Base-by-base conservation (phyloP, 2,329 filamentous ascomycete species). In the Leptosphaerulina australis region DNA sequence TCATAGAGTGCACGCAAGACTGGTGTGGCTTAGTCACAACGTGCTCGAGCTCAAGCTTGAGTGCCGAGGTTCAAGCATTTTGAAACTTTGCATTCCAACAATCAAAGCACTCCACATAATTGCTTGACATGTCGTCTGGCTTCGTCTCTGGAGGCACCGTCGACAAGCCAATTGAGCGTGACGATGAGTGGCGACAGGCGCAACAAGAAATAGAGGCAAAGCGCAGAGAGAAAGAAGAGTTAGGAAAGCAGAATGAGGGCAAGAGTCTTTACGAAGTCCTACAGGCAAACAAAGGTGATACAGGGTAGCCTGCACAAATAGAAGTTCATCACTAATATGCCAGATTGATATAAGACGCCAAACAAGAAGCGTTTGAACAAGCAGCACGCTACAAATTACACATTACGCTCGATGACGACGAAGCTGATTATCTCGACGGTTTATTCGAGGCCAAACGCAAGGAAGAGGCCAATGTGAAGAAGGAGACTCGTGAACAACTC, bases 281-380 rank as follows among this genome's bases (percentile, higher is more conserved):
- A 41, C 87, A 93, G 74, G 89, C 87, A 33, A 94, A 94, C 73
- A 93, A 92, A 83, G 87, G 86, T 88, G 63, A 56, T 50, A 55
- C 43, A 47, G 35, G 2, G 33, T 10, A 7, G 38, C 8, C 22
- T 2, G 14, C 12, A 10, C 11, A 3, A 2, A n/a, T 17, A 12
- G 9, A 24, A 14, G 21, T 15, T 22, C 8, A 25, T 25, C 51
- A 52, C 61, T 72, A 54, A 71, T 61, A 68, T 71, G 60, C 63
- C 62, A 71, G 69, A 45, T 64, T 58, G 56, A 52, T 48, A 31
- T 44, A 58, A 88, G 88, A 86, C 58, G 88, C 88, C 50, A 92
- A 92, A 73, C 87, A 93, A 74, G 88, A 93, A 92, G 71, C 88
- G 93, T 91, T 91, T 70, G 89, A 91, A 70, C 89, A 93, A 71